Percentiles rank a stretch among this genome's conserved stretches.
Evolutionary conservation across 2,329 filamentous ascomycete species (phyloP).

Genomic region (Tolypocladium cylindrosporum): DNA sequence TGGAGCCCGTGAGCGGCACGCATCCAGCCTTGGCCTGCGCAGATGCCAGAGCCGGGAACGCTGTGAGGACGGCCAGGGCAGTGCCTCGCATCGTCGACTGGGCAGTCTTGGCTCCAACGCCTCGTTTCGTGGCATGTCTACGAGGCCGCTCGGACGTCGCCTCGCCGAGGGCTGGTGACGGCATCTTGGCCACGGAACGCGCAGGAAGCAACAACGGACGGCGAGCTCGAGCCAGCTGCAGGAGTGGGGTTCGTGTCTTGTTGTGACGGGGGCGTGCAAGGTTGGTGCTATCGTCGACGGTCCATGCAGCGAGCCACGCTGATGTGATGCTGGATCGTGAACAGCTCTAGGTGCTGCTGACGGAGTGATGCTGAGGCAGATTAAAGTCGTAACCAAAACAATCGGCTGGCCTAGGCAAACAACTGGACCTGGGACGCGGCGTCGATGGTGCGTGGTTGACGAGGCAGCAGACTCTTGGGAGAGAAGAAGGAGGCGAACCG

Average conservation of each 20-base stretch:
- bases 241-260: not conserved
- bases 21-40: conserved; percentile 31
- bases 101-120: not conserved
- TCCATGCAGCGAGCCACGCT: conserved; percentile 1
- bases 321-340: not conserved
- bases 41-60: conserved; percentile 18
- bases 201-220: not conserved
- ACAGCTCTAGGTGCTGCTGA: conserved; percentile 7
- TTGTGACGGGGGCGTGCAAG: not conserved
- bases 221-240: not conserved
- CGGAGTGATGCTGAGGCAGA: conserved; percentile 16
- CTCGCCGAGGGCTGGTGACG: not conserved
- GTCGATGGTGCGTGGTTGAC: not conserved
- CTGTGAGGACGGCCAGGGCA: conserved; percentile 14
- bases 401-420: conserved; percentile 6
- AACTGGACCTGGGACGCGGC: conserved; percentile 8
- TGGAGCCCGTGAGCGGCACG: conserved; percentile 62
- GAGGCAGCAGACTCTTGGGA: not conserved
- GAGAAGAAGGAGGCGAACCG: not conserved
- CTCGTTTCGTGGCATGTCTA: not conserved
- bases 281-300: not conserved
- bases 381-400: conserved; percentile 22
- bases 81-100: not conserved
- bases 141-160: not conserved
- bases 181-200: not conserved